Evolutionary conservation across 2,329 filamentous ascomycete genomes (phyloP), one percentile per base, ranked within the genome.

Genomic region (Cladophialophora yegresii): DNA sequence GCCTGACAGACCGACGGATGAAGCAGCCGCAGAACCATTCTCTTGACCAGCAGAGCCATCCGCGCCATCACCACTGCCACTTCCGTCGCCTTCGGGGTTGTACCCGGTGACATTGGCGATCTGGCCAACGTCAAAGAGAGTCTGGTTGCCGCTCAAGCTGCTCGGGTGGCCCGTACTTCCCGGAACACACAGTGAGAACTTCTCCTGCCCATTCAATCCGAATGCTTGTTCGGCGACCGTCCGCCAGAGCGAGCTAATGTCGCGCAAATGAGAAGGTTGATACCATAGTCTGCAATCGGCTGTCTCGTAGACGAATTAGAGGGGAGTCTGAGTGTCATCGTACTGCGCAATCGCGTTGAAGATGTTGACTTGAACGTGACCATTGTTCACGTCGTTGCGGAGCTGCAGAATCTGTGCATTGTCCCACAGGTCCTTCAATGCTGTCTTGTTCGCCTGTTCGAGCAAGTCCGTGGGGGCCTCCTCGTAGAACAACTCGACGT

Each of bases 281-380:
- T 84, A 88, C 71, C 82, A 89, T 10, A 88, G 26, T 12, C 85
- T 78, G 67, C 86, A 89, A 68, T 86, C 83, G 0, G 87, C 83
- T 0, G 84, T 80, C 66, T 87, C 83, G 62, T 85, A 84, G 1
- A 83, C 75, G 71, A 88, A 89, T 68, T 89, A 87, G 16, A 83
- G 74, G n/a, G 86, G 82, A 0, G 79, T 73, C 53, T 75, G 73
- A 54, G 75, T 59, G 22, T 79, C 70, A 58, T 81, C 80, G 28
- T 76, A 77, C 8, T 43, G 49, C 7, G 58, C 58, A 47, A 61
- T 54, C 4, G 58, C 49, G n/a, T 61, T 54, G 12, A 32, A 22
- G 26, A 54, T 28, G 36, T 54, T 61, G 49, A 79, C 74, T 54
- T 77, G 76, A 61, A 81, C 79, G 43, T 33, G 10, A 78, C 72